Evolutionary conservation across 2,329 filamentous ascomycete genomes (phyloP).

Genomic region (Alternaria tenuissima): DNA sequence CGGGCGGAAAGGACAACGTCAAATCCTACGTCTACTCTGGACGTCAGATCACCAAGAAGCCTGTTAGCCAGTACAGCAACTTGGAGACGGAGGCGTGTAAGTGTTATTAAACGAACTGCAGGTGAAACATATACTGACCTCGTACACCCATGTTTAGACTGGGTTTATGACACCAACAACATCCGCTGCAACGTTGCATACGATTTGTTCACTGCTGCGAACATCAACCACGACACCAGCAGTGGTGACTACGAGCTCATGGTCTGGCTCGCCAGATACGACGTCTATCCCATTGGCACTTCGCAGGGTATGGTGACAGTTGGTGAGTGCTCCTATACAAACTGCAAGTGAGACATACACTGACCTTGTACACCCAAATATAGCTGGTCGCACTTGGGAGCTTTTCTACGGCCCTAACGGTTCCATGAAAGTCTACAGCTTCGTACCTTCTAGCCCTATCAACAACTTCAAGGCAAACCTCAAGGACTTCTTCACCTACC

Average conservation of each 20-base stretch:
- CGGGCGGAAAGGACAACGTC: slow-evolving; percentile 33
- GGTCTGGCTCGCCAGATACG: slow-evolving; percentile 34
- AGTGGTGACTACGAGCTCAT: slow-evolving; percentile 38
- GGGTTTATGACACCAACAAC: slow-evolving; percentile 29
- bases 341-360: background rate
- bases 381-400: slow-evolving; percentile 58
- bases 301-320: slow-evolving; percentile 51
- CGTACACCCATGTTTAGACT: background rate
- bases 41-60: slow-evolving; percentile 26
- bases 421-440: slow-evolving; percentile 67
- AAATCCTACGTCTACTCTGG: slow-evolving; percentile 36
- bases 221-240: slow-evolving; percentile 32
- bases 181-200: slow-evolving; percentile 37
- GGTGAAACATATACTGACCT: background rate
- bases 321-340: slow-evolving; percentile 25
- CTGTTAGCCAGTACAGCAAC: slow-evolving; percentile 29
- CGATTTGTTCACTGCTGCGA: slow-evolving; percentile 33
- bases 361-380: background rate
- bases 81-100: slow-evolving; percentile 26
- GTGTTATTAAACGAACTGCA: background rate
- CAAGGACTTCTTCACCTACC: slow-evolving; percentile 62
- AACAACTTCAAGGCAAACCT: slow-evolving; percentile 65
- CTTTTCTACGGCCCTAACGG: slow-evolving; percentile 68
- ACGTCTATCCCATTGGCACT: slow-evolving; percentile 29
- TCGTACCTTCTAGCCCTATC: slow-evolving; percentile 54